Conservation (phyloP, 805 yeast species). For the Cephaloascus fragrans region DNA sequence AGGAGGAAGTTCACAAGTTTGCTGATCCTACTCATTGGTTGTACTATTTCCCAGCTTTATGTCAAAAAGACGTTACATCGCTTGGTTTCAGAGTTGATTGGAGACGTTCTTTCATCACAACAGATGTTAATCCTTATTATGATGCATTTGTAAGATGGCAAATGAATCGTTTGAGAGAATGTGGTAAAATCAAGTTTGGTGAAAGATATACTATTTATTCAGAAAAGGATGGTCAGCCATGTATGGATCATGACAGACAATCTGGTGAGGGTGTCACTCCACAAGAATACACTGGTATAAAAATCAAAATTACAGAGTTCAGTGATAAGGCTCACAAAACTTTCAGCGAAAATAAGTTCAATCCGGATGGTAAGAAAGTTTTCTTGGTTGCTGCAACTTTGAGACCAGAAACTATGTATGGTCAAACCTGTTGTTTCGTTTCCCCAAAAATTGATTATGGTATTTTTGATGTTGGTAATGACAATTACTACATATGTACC, state of each 20-base stretch:
- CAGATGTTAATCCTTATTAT: slow-evolving; percentile 91
- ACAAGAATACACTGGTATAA: slow-evolving; percentile 91
- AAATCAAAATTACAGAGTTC: slow-evolving; percentile 63
- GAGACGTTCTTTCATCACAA: slow-evolving; percentile 94
- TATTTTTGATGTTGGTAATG: slow-evolving; percentile 72
- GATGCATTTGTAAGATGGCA: slow-evolving; percentile 97
- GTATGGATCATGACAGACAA: slow-evolving; percentile 98
- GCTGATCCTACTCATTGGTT: slow-evolving; percentile 94
- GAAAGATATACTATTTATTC: slow-evolving; percentile 96
- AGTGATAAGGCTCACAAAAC: slow-evolving; percentile 45
- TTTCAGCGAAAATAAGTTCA: slow-evolving; percentile 39
- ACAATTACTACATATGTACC: slow-evolving; percentile 71
- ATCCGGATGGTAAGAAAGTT: slow-evolving; percentile 47
- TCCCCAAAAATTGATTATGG: slow-evolving; percentile 93
- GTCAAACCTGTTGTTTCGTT: slow-evolving; percentile 96
- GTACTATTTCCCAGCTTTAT: slow-evolving; percentile 81
- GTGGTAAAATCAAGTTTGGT: slow-evolving; percentile 93
- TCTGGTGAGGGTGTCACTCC: slow-evolving; percentile 96
- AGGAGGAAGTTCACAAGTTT: slow-evolving; percentile 75
- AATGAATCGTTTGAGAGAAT: slow-evolving; percentile 75
- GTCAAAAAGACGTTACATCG: slow-evolving; percentile 65
- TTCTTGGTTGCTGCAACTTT: slow-evolving; percentile 92
- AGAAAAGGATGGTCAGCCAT: slow-evolving; percentile 97
- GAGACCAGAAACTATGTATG: slow-evolving; percentile 98
- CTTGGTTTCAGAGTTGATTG: slow-evolving; percentile 96